Base-by-base conservation (phyloP, 2,329 filamentous ascomycete species). In the Aspergillus arachidicola region DNA sequence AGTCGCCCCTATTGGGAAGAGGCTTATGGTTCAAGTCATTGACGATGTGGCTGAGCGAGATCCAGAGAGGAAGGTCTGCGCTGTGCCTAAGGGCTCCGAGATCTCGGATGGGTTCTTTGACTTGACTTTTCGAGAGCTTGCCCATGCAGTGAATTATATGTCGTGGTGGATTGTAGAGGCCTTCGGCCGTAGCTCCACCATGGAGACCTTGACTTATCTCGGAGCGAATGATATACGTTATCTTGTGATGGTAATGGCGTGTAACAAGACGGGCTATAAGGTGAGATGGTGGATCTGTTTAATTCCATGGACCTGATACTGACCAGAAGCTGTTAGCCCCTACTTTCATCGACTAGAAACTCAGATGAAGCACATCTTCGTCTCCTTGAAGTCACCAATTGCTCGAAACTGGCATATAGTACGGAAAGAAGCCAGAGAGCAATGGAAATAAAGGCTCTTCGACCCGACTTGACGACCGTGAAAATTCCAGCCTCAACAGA, bases 381-480 rank as follows among this genome's bases (percentile, higher is more conserved):
- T 38, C 63, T 71, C 0, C 43, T 71, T 11, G 50, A 64, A 4
- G 56, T 53, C 12, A 68, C 65, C 0, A 55, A 59, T 1, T 69
- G 68, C 46, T 59, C 55, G 6, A 64, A 64, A 12, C 30, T 71
- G 16, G 75, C 64, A 41, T 78, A 32, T 66, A 76, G 41, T 66
- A 69, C 30, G 67, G 73, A 48, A 61, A 70, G 38, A 53, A 56
- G 6, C 65, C 71, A 38, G 61, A 71, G 57, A 64, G 68, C 63
- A 11, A 50, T 63, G 6, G 71, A 68, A 19, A 54, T 71, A 6
- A 62, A 66, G 12, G 38, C 43, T 30, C 45, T 63, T 10, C 50
- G 59, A 19, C 59, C 61, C 11, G 41, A 46, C 14, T 53, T 72
- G 34, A 30, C 59, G 14, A 58, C 59, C 4, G n/a, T 65, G 32